Evolutionary conservation across 2,329 filamentous ascomycete genomes (phyloP), one percentile per base, ranked within the genome.

Genomic region (Hypocreales sp.): DNA sequence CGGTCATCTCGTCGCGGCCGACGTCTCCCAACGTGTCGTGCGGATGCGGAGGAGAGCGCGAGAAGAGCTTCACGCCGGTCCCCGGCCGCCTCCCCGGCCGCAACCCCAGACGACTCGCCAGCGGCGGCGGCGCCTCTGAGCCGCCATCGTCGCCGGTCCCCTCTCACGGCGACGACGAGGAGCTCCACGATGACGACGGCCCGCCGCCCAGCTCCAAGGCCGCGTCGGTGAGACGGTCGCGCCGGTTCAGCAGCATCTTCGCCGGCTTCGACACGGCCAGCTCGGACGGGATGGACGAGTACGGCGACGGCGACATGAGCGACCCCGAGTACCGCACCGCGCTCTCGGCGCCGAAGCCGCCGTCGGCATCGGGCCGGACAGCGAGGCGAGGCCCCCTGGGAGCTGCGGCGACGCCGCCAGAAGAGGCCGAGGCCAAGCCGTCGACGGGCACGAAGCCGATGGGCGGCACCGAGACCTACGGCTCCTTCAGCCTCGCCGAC

Each of bases 191-290:
- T 40, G 80, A 90, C 40, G 76, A 86, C 41, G 79, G 79, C 0
- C 78, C 79, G 2, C 54, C 84, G 22, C 72, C 74, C 2, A 56
- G 51, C 30, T 61, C 69, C 10, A 67, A 62, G 28, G 35, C 22
- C 5, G 62, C 64, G 3, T 67, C 72, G 2, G 61, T 79, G 45
- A 67, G 75, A 33, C 67, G 76, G 11, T 79, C 80, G 1, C 74
- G 79, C 43, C 67, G 81, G 30, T 75, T 81, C 26, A 87, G 79
- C 51, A 90, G 80, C 45, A 58, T 92, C n/a, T 90, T 90, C 50
- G 79, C 81, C 18, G 81, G 81, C 0, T 90, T 92, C 38, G 80
- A 87, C 25, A 71, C 70, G 9, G 63, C 61, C 24, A 82, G 72
- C 41, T 76, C 75, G 7, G 74, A 74, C 24, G 75, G 80, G 30